Conservation (phyloP, 2,329 filamentous ascomycete genomes). For the Colletotrichum shisoi region DNA sequence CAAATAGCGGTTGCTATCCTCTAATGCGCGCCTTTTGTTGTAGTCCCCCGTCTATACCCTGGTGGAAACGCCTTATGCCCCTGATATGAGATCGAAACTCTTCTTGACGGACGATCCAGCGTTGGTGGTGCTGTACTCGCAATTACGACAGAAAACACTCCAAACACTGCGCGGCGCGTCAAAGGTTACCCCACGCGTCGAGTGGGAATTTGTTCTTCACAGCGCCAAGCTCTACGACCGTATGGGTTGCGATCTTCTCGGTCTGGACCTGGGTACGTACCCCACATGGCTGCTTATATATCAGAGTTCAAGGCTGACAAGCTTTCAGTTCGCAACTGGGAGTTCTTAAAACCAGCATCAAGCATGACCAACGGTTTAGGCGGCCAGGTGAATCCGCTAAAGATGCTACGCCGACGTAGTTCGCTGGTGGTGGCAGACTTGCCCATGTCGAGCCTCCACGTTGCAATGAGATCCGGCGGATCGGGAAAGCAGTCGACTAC, state of each 20-base stretch:
- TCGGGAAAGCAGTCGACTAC: slow-evolving; percentile 65
- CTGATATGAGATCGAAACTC: slow-evolving; percentile 75
- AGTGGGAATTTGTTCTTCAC: slow-evolving; percentile 89
- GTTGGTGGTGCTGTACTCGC: slow-evolving; percentile 83
- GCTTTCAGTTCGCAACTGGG: slow-evolving; percentile 75
- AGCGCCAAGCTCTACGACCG: slow-evolving; percentile 84
- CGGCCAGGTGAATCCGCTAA: slow-evolving; percentile 68
- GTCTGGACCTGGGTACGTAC: slow-evolving; percentile 77
- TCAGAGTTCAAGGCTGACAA: slow-evolving; percentile 36
- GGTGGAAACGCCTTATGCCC: slow-evolving; percentile 71
- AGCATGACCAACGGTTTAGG: slow-evolving; percentile 49
- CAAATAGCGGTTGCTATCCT: background rate
- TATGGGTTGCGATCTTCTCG: slow-evolving; percentile 92
- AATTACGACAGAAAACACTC: slow-evolving; percentile 80
- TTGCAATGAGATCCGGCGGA: slow-evolving; percentile 54
- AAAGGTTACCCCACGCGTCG: slow-evolving; percentile 77
- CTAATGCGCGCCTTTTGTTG: background rate
- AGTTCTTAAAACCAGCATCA: slow-evolving; percentile 68
- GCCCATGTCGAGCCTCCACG: slow-evolving; percentile 55
- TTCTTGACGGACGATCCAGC: slow-evolving; percentile 93
- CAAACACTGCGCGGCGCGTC: slow-evolving; percentile 87
- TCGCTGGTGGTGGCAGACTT: slow-evolving; percentile 83
- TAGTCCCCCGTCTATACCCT: slow-evolving; percentile 81
- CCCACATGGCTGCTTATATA: background rate
- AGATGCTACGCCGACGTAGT: slow-evolving; percentile 73